Evolutionary conservation across 1,284 basidiomycete species (phyloP).

Genomic region (Microbotryum silenes-acaulis): DNA sequence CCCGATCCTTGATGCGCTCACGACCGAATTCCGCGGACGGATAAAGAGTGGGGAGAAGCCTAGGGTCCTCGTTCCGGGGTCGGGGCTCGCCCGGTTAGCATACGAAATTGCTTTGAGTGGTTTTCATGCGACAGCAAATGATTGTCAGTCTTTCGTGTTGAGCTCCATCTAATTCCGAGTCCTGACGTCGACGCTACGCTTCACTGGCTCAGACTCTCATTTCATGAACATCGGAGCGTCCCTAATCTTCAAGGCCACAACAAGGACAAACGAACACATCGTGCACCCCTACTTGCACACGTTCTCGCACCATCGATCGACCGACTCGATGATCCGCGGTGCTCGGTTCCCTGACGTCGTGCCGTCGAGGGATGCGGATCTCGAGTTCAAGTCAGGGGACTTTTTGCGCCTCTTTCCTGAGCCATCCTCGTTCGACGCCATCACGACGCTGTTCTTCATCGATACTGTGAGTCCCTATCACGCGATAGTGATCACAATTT

Average conservation of each 20-base stretch:
- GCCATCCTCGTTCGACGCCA: slow-evolving; percentile 19
- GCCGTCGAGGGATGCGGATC: slow-evolving; percentile 42
- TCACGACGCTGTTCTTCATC: slow-evolving; percentile 62
- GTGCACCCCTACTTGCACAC: slow-evolving; percentile 56
- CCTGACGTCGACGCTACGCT: slow-evolving; percentile 53
- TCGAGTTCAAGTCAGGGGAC: slow-evolving; percentile 51
- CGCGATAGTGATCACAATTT: neutral
- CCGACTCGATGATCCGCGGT: slow-evolving; percentile 48
- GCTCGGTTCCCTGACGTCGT: slow-evolving; percentile 55
- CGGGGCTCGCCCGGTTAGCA: slow-evolving; percentile 55
- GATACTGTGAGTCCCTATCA: slow-evolving; percentile 11
- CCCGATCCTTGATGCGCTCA: slow-evolving; percentile 51
- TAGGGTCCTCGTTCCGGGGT: slow-evolving; percentile 55
- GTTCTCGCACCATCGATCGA: slow-evolving; percentile 59
- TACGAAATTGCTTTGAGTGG: slow-evolving; percentile 58
- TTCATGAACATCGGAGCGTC: slow-evolving; percentile 58
- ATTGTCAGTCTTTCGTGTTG: neutral
- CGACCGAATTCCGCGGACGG: slow-evolving; percentile 37
- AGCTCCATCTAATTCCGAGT: neutral
- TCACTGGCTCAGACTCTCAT: slow-evolving; percentile 51
- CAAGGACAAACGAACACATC: slow-evolving; percentile 47
- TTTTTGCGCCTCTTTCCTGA: slow-evolving; percentile 46
- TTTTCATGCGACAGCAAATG: slow-evolving; percentile 4
- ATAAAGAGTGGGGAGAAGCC: slow-evolving; percentile 7
- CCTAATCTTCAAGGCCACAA: slow-evolving; percentile 49